Conservation (phyloP, 768 basidiomycete species). For the Xerocomus brunneocitrinus region DNA sequence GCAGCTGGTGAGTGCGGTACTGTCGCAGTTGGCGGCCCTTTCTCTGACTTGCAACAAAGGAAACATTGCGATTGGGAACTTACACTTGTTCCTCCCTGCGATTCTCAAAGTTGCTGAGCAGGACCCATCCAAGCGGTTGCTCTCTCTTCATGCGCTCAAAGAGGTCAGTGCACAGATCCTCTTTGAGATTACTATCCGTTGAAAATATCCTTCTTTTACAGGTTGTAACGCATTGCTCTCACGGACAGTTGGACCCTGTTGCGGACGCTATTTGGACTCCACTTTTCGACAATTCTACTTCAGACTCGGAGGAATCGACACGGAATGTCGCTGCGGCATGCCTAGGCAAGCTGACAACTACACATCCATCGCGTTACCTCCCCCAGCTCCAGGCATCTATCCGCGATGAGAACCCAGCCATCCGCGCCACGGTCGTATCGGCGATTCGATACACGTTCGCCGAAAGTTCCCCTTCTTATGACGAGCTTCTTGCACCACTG, state of each 20-base stretch:
- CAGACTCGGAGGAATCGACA: slow-evolving; percentile 81
- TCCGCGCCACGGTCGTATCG: slow-evolving; percentile 85
- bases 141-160: slow-evolving; percentile 89
- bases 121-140: slow-evolving; percentile 72
- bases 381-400: slow-evolving; percentile 88
- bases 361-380: slow-evolving; percentile 85
- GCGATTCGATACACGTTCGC: slow-evolving; percentile 91
- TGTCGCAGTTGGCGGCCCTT: not conserved
- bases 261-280: slow-evolving; percentile 91
- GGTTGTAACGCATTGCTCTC: slow-evolving; percentile 90
- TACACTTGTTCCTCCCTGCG: slow-evolving; percentile 78
- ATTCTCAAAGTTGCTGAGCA: slow-evolving; percentile 76
- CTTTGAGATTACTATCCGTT: not conserved
- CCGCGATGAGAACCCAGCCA: slow-evolving; percentile 59
- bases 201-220: slow-evolving; percentile 22
- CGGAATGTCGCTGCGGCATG: slow-evolving; percentile 95
- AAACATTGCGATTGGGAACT: slow-evolving; percentile 93
- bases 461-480: slow-evolving; percentile 79
- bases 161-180: slow-evolving; percentile 49
- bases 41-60: slow-evolving; percentile 41
- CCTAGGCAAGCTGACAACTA: slow-evolving; percentile 90
- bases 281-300: slow-evolving; percentile 84
- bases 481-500: slow-evolving; percentile 83
- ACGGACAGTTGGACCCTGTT: slow-evolving; percentile 77
- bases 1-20: slow-evolving; percentile 62